A percentile compares a stretch with the other conserved stretches of the same genome.
Conservation (phyloP, 345 rosid species). For the Eucalyptus paniculata region DNA sequence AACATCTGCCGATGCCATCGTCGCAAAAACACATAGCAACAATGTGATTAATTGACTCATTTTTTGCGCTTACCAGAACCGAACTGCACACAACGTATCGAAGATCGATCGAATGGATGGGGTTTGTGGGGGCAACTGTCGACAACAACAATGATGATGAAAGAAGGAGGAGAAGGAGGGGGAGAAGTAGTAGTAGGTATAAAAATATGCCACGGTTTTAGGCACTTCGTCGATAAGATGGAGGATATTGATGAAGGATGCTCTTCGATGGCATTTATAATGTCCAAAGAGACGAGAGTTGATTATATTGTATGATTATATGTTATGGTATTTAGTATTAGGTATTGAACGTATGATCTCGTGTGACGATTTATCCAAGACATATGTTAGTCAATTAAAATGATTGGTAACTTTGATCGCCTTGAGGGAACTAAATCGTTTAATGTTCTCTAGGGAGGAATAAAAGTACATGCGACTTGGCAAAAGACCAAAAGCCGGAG, state of each 20-base stretch:
- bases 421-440: background rate
- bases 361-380: background rate
- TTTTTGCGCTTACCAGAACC: background rate
- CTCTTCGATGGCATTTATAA: background rate
- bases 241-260: background rate
- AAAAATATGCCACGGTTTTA: background rate
- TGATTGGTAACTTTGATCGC: background rate
- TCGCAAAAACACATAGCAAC: background rate
- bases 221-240: background rate
- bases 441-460: background rate
- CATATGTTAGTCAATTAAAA: background rate
- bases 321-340: background rate
- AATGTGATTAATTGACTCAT: background rate
- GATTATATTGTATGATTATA: background rate
- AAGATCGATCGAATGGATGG: fast-evolving
- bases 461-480: background rate
- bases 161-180: background rate
- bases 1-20: background rate
- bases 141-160: background rate
- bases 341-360: background rate
- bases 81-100: background rate
- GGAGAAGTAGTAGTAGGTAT: background rate
- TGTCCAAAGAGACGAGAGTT: background rate
- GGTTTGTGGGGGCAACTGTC: background rate
- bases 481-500: background rate